A percentile compares a stretch with the other conserved stretches of the same genome.
Conservation (phyloP, 2,329 filamentous ascomycete species). For the Cytospora schulzeri region DNA sequence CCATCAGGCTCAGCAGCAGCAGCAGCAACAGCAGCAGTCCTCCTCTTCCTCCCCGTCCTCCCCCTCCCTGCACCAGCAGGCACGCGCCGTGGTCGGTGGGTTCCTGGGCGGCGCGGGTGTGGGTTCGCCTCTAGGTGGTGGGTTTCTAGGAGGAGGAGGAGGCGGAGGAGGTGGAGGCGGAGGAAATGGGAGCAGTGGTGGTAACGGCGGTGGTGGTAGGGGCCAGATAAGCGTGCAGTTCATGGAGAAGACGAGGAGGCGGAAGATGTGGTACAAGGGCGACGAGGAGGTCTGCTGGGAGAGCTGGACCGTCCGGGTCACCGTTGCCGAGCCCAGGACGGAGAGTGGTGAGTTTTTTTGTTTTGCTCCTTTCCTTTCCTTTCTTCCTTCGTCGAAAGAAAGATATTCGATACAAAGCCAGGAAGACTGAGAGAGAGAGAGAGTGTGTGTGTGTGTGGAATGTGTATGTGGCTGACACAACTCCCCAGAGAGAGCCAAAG, state of each 20-base stretch:
- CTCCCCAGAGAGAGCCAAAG: slow-evolving; percentile 75
- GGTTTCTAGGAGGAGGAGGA: slow-evolving; percentile 5
- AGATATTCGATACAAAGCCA: not conserved
- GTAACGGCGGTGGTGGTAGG: slow-evolving; percentile 57
- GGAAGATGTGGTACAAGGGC: slow-evolving; percentile 74
- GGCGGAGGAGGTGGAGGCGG: slow-evolving; percentile 27
- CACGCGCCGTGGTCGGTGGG: slow-evolving; percentile 20
- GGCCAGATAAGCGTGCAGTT: slow-evolving; percentile 88
- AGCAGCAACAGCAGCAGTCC: slow-evolving; percentile 31
- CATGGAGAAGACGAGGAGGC: slow-evolving; percentile 80
- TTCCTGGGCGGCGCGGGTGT: slow-evolving; percentile 16
- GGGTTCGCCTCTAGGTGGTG: not conserved
- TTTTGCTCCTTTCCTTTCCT: slow-evolving; percentile 9
- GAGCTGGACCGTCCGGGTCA: slow-evolving; percentile 90
- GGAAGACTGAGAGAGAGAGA: not conserved
- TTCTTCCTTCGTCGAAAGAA: slow-evolving; percentile 2
- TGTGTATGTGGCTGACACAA: too few relatives aligned
- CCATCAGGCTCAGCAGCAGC: not conserved
- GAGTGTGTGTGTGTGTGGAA: too few relatives aligned
- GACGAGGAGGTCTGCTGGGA: slow-evolving; percentile 98
- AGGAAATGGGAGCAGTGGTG: not conserved
- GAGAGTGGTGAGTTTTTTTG: slow-evolving; percentile 69
- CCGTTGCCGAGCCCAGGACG: slow-evolving; percentile 85
- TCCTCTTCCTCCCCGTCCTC: slow-evolving; percentile 29
- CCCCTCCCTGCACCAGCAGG: slow-evolving; percentile 27